Evolutionary conservation across 768 basidiomycete species (phyloP).

Genomic region (Termitomyces sp.): DNA sequence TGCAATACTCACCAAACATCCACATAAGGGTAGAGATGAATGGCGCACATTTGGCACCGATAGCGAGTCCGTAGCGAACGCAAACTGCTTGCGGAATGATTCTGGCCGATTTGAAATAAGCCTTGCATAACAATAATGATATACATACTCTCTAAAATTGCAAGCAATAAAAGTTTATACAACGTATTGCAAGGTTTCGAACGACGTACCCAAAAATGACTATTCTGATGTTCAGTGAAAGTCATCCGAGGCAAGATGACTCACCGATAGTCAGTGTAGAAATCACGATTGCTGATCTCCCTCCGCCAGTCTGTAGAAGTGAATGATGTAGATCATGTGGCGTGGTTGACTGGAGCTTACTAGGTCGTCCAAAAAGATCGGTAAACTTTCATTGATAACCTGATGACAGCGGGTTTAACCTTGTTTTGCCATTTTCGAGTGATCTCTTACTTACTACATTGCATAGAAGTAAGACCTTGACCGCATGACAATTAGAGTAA

Average conservation of each 20-base stretch:
- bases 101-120: conserved; percentile 18
- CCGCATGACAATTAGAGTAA: not conserved
- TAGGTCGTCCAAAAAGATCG: conserved; percentile 77
- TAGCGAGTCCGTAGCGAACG: conserved; percentile 73
- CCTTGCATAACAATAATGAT: not conserved
- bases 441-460: conserved; percentile 62
- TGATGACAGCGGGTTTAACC: conserved; percentile 19
- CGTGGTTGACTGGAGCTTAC: conserved; percentile 27
- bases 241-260: conserved; percentile 7
- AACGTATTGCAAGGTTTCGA: not conserved
- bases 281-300: conserved; percentile 68
- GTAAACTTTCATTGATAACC: conserved; percentile 81
- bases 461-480: conserved; percentile 75
- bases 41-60: conserved; percentile 75
- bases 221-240: conserved; percentile 17
- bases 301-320: conserved; percentile 43
- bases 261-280: conserved; percentile 70
- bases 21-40: conserved; percentile 74
- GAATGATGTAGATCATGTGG: not conserved
- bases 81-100: conserved; percentile 70
- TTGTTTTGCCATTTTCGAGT: not conserved
- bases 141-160: conserved; percentile 61
- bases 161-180: not conserved
- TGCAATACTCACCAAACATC: conserved; percentile 40
- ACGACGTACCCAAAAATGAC: conserved; percentile 75